Evolutionary conservation across 441 rosid species (phyloP).

Genomic region (Dalechampia spathulata): DNA sequence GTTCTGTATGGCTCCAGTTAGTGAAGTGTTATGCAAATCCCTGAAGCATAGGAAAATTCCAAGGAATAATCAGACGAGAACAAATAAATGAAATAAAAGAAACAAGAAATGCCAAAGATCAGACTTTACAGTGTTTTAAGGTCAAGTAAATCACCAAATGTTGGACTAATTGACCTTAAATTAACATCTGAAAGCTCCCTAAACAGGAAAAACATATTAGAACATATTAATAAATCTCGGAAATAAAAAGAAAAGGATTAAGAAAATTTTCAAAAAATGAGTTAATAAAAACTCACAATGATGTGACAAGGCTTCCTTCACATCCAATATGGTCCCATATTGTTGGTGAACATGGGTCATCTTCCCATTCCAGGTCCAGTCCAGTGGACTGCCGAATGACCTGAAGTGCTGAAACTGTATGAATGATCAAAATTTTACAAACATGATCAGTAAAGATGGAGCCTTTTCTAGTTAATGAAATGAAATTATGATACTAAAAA

Average conservation of each 20-base stretch:
- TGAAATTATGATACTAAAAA: neutral
- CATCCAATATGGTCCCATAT: slow-evolving; percentile 68
- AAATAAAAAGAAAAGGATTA: neutral
- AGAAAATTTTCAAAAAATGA: neutral
- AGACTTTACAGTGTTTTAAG: slow-evolving; percentile 65
- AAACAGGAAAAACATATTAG: neutral
- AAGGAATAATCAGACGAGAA: neutral
- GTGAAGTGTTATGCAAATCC: slow-evolving; percentile 85
- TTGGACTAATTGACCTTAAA: slow-evolving; percentile 74
- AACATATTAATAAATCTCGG: neutral
- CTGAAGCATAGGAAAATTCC: slow-evolving; percentile 32
- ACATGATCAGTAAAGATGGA: neutral
- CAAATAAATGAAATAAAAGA: neutral
- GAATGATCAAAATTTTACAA: slow-evolving; percentile 2
- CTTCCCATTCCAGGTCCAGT: slow-evolving; percentile 79
- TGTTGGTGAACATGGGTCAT: slow-evolving; percentile 83
- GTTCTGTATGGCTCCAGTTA: slow-evolving; percentile 68
- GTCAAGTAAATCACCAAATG: slow-evolving; percentile 87
- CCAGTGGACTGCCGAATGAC: slow-evolving; percentile 77
- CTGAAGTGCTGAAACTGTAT: slow-evolving; percentile 84
- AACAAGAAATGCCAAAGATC: neutral
- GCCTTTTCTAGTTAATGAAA: neutral
- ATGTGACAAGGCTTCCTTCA: slow-evolving; percentile 70
- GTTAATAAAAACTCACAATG: slow-evolving; percentile 40
- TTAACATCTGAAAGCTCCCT: slow-evolving; percentile 75